Conservation (phyloP, 208 protist genomes). For the Acanthamoeba divionensis region DNA sequence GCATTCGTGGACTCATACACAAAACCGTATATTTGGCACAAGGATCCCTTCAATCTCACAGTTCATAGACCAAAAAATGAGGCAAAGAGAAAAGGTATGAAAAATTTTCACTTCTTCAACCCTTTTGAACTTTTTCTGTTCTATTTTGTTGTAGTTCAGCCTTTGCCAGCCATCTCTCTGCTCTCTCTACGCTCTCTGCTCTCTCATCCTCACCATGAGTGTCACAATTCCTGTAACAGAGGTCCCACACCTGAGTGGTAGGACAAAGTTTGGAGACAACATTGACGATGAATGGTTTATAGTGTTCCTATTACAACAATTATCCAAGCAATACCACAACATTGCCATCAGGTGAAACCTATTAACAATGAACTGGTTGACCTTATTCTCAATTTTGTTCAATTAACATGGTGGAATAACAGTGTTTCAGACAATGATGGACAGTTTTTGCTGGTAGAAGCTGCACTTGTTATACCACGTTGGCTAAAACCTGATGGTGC, state of each 20-base stretch:
- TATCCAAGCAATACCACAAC: constrained; percentile 10
- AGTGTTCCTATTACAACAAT: constrained; percentile 61
- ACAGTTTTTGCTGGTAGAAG: constrained; percentile 74
- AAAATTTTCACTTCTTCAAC: background rate
- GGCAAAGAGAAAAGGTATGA: background rate
- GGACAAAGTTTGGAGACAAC: constrained; percentile 55
- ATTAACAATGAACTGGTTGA: background rate
- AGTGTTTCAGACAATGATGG: constrained; percentile 70
- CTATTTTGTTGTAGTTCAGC: background rate
- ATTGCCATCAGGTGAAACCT: constrained; percentile 4
- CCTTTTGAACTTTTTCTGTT: background rate
- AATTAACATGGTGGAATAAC: background rate
- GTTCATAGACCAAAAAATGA: background rate
- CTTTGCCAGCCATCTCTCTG: background rate
- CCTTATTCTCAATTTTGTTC: background rate
- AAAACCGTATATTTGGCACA: constrained; percentile 31
- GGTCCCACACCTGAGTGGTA: constrained; percentile 5
- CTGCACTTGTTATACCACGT: no score
- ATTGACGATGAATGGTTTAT: constrained; percentile 77
- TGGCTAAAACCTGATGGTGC: no score
- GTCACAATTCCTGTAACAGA: background rate
- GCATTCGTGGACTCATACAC: background rate
- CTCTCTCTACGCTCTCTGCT: no score
- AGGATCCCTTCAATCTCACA: background rate
- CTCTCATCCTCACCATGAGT: no score